phyloP scores from a whole-genome alignment of 176 grass and related monocot species.

The Sorghum bicolor region Sorghum_bicolor_NCBIv3 NC_012879.2:52891001-52891500 shows the following conservation, averaged over 20 bases:
- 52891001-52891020: conserved; percentile 84
- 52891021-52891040: conserved; percentile 87
- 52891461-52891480: conserved; percentile 89
- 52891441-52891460: conserved; percentile 86
- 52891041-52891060: conserved; percentile 95
- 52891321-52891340: not conserved
- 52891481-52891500: conserved; percentile 68
- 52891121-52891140: not conserved
- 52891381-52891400: conserved; percentile 7
- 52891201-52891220: too few species aligned
- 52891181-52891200: too few species aligned
- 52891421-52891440: conserved; percentile 91
- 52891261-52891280: too few species aligned
- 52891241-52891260: too few species aligned
- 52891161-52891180: not conserved
- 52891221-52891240: too few species aligned
- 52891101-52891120: not conserved
- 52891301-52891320: not conserved
- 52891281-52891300: too few species aligned
- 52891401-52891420: conserved; percentile 18
- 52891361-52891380: not conserved
- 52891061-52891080: conserved; percentile 19
- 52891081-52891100: not conserved
- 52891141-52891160: conserved; percentile 9
- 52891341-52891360: conserved; percentile 13